These are phyloP conservation scores for Pisolithus thermaeus DNA, from an alignment of 1,284 basidiomycete genomes.

Conservation along the genomic window DNA sequence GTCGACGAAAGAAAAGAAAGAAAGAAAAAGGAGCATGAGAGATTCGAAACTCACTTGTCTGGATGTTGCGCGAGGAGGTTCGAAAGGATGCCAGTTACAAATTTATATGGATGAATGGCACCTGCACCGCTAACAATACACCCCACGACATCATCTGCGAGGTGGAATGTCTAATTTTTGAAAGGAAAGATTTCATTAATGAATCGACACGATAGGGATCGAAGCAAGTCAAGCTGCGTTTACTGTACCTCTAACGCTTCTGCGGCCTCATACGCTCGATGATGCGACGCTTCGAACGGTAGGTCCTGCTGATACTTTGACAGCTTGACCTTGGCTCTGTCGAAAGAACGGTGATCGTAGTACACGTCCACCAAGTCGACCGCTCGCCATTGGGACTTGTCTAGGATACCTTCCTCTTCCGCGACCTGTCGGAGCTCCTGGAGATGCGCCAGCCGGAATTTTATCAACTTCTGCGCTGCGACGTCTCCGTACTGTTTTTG, in stretches of 20 bases:
- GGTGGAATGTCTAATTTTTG: conserved; percentile 29
- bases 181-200: neutral
- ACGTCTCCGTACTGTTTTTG: conserved; percentile 15
- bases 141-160: conserved; percentile 33
- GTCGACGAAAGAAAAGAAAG: too few species aligned
- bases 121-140: conserved; percentile 37
- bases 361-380: conserved; percentile 40
- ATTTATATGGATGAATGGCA: conserved; percentile 42
- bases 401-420: conserved; percentile 25
- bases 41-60: conserved; percentile 26
- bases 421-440: conserved; percentile 22
- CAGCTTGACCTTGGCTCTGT: conserved; percentile 30
- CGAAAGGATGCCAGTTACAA: conserved; percentile 39
- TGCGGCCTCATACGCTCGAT: conserved; percentile 25
- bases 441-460: conserved; percentile 28
- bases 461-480: conserved; percentile 17
- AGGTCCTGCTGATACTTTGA: conserved; percentile 33
- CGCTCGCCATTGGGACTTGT: conserved; percentile 36
- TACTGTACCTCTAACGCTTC: conserved; percentile 29
- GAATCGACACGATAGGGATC: neutral
- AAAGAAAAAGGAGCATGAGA: too few species aligned
- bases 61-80: conserved; percentile 32
- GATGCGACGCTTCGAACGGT: conserved; percentile 33
- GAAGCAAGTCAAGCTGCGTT: conserved; percentile 11
- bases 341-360: conserved; percentile 29